Evolutionary conservation across 768 basidiomycete genomes (phyloP).

Genomic region (Amanita subjunquillea): DNA sequence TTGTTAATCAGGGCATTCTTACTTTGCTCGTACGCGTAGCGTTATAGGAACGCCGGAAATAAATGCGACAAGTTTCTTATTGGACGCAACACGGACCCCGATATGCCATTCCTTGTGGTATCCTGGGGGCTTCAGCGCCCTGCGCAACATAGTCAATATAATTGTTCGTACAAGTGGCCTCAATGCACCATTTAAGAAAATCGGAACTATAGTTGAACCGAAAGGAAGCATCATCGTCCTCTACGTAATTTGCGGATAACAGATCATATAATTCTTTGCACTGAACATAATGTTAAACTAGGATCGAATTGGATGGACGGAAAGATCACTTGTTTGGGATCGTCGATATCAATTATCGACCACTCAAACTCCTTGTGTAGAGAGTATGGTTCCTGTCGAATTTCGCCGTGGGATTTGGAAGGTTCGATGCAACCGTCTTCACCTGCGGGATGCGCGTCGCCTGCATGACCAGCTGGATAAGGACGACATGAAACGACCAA

Average conservation of each 20-base stretch:
- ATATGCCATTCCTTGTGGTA: constrained; percentile 93
- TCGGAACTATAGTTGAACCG: constrained; percentile 94
- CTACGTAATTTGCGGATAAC: constrained; percentile 89
- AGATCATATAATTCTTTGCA: constrained; percentile 88
- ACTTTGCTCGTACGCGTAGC: constrained; percentile 81
- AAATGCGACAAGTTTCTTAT: constrained; percentile 91
- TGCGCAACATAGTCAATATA: constrained; percentile 17
- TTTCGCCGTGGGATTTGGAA: constrained; percentile 61
- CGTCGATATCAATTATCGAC: constrained; percentile 70
- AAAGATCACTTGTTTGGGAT: constrained; percentile 58
- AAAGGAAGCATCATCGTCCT: constrained; percentile 94
- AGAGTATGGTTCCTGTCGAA: constrained; percentile 81
- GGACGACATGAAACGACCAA: background rate
- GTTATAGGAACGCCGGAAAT: constrained; percentile 88
- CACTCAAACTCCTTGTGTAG: constrained; percentile 93
- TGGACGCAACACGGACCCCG: constrained; percentile 85
- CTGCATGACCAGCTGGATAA: constrained; percentile 20
- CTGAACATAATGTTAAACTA: constrained; percentile 25
- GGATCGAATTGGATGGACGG: background rate
- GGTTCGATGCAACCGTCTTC: constrained; percentile 89
- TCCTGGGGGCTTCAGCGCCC: constrained; percentile 92
- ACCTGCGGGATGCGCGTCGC: constrained; percentile 42
- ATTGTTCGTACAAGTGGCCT: background rate
- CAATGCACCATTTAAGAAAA: constrained; percentile 76
- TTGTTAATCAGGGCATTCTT: constrained; percentile 16